These are phyloP conservation scores for Naganishia sp. DNA, from an alignment of 1,284 basidiomycete species.

Conservation along the genomic window DNA sequence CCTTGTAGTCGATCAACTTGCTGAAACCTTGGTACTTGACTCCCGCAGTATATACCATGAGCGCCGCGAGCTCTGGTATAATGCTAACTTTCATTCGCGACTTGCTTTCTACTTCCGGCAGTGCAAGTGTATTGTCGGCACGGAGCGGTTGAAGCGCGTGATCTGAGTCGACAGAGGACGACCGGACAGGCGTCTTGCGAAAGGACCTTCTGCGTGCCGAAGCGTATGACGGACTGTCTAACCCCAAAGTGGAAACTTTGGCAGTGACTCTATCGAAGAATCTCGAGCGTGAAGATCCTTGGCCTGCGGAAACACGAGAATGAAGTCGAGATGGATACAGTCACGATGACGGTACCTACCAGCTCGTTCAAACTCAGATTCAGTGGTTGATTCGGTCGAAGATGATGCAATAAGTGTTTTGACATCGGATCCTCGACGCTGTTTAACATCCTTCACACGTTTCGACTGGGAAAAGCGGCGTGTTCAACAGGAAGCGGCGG, in stretches of 20 bases:
- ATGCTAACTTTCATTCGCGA: constrained; percentile 59
- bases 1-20: constrained; percentile 81
- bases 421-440: not conserved
- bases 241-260: constrained; percentile 28
- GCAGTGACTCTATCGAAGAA: constrained; percentile 31
- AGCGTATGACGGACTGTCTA: constrained; percentile 2
- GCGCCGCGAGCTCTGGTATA: constrained; percentile 69
- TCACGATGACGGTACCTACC: not conserved
- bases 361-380: constrained; percentile 45
- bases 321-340: not conserved
- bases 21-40: constrained; percentile 93
- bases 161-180: constrained; percentile 27
- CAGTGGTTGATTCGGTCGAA: constrained; percentile 47
- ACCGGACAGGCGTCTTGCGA: constrained; percentile 18
- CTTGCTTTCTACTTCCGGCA: not conserved
- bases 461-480: constrained; percentile 37
- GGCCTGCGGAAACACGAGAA: not conserved
- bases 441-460: constrained; percentile 32
- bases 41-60: constrained; percentile 92
- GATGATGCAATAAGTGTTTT: constrained; percentile 18
- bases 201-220: constrained; percentile 7
- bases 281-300: not conserved
- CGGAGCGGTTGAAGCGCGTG: constrained; percentile 4
- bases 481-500: not conserved
- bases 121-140: not conserved